phyloP scores from a whole-genome alignment of 225 moss, liverwort and hornwort species.

The Anthoceros angustus region DNA sequence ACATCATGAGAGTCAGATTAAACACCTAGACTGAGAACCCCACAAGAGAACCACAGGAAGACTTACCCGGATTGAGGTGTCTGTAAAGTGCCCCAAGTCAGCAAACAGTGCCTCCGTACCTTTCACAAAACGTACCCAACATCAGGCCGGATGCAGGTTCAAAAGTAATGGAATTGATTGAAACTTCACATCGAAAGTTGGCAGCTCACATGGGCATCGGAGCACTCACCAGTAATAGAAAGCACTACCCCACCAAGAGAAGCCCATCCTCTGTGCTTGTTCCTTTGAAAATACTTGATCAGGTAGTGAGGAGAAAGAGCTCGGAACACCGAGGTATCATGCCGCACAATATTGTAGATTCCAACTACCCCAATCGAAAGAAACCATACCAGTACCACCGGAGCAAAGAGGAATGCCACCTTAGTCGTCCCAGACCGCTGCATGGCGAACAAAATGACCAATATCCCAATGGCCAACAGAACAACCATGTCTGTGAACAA shows the following conservation, averaged over 20 bases:
- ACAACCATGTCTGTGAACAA: not conserved
- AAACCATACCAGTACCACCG: conserved; percentile 2
- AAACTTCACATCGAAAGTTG: not conserved
- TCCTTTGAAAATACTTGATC: not conserved
- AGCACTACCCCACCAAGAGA: not conserved
- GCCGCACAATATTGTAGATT: not conserved
- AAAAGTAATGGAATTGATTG: not conserved
- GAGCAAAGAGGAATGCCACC: not conserved
- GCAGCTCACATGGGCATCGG: not conserved
- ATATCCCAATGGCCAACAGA: not conserved
- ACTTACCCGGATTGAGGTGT: not conserved
- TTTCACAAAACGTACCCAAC: not conserved
- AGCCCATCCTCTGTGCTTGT: not conserved
- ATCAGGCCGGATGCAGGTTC: not conserved
- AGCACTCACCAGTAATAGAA: not conserved
- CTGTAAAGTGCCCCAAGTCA: not conserved
- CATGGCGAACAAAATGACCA: not conserved
- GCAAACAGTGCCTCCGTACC: conserved; percentile 1
- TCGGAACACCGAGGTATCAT: not conserved
- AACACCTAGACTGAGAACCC: not conserved
- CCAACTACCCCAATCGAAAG: not conserved
- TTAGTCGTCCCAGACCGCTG: conserved; percentile 4
- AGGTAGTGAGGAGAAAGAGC: not conserved
- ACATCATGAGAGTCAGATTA: not conserved
- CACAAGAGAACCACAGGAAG: not conserved